Conservation (phyloP, 192 early-diverging fungal species). For the Kappamyces sp. region DNA sequence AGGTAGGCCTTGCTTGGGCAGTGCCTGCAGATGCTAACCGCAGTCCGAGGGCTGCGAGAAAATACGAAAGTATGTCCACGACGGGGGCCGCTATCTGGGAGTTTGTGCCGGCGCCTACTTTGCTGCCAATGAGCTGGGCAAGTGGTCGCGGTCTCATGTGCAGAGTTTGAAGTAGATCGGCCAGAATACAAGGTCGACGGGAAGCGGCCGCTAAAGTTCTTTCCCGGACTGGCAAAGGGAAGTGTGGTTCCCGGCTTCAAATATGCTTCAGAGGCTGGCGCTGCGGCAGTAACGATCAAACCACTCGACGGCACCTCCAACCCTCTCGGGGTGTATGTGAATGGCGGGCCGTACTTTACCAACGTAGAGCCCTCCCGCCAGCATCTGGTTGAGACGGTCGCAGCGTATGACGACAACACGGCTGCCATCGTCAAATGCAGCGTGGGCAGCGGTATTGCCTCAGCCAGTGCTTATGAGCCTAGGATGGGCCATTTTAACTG, state of each 20-base stretch:
- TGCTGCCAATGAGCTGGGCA: constrained; percentile 46
- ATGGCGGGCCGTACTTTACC: constrained; percentile 48
- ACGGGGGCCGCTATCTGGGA: constrained; percentile 83
- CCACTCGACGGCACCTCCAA: background rate
- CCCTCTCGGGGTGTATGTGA: constrained; percentile 29
- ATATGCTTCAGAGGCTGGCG: constrained; percentile 75
- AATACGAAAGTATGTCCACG: constrained; percentile 59
- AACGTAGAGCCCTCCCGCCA: constrained; percentile 3
- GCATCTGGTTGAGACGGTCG: constrained; percentile 39
- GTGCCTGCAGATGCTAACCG: too few species aligned
- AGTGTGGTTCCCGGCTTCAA: constrained; percentile 75
- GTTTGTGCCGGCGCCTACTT: constrained; percentile 93
- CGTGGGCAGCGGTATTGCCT: constrained; percentile 49
- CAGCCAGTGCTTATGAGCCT: background rate
- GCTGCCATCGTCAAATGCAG: constrained; percentile 62
- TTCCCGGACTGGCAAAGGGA: constrained; percentile 61
- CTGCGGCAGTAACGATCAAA: constrained; percentile 51
- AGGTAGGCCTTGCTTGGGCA: too few species aligned
- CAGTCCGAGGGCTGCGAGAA: constrained; percentile 47
- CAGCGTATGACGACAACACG: constrained; percentile 23
- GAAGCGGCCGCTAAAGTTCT: constrained; percentile 67
- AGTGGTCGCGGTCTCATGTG: too few species aligned
- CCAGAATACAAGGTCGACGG: constrained; percentile 63
- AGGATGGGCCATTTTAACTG: constrained; percentile 64
- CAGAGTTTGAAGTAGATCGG: constrained; percentile 73